Evolutionary conservation across 148 eudicot genomes (phyloP), one percentile per base, ranked within the genome.

Genomic region (Persicaria tinctoria): DNA sequence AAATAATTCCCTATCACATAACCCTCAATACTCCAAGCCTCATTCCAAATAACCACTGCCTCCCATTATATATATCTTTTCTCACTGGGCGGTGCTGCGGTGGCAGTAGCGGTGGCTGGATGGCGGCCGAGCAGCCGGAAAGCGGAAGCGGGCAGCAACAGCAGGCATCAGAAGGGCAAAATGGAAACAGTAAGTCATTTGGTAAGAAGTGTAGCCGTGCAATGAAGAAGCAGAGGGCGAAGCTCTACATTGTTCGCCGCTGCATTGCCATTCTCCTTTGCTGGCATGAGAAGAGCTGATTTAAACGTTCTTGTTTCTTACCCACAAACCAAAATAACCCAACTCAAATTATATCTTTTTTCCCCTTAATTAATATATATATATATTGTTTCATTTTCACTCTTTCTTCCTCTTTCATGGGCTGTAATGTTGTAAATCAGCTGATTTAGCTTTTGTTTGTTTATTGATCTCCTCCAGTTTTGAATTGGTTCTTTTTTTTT

Each of bases 211-310:
- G 85, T 73, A 77, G 84, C 41, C 84, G 79, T 13, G 38, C 82
- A 78, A 85, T 81, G 23, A 86, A 80, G 81, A 78, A 80, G 78
- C 84, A 86, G 76, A 57, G 85, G 54, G 89, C 87, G n/a, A 86
- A 80, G 47, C 84, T 86, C 66, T 86, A 86, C 79, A 84, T 86
- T 70, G 78, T 86, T 62, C 78, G 89, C 23, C 83, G 89, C 8
- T 86, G 72, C 51, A 46, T 68, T 50, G 44, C 48, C 41, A 47
- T 64, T 68, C 68, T 76, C 13, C 57, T 76, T 50, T 68, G 89
- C 78, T 41, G 70, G 70, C 70, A 66, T 66, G 70, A 66, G 0
- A 66, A 66, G 44, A 66, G 48, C 70, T 66, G 70, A 66, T 66
- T 41, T 13, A 41, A 41, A n/a, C 59, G 8, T n/a, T 55, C 20